A percentile compares a stretch with the other conserved stretches of the same genome.
Evolutionary conservation across 371 early-diverging fungal genomes (phyloP).

Genomic region (Encephalitozoon cuniculi): DNA sequence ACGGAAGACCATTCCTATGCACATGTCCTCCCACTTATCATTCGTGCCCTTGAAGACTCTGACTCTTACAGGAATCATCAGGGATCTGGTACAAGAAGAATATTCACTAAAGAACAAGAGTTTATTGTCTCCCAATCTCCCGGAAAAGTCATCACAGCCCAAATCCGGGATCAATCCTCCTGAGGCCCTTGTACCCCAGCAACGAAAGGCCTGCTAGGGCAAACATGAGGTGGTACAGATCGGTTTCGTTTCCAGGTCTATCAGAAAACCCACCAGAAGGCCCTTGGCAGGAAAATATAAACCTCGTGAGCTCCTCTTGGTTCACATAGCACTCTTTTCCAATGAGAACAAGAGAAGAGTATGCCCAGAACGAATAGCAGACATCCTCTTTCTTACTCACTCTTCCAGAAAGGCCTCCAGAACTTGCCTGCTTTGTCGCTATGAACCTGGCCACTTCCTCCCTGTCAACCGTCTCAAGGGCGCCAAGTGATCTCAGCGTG

Average conservation of each 20-base stretch:
- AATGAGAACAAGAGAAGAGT: slow-evolving; percentile 75
- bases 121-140: background rate
- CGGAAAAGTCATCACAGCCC: slow-evolving; percentile 17
- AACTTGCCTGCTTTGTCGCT: slow-evolving; percentile 74
- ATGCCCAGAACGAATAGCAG: slow-evolving; percentile 97
- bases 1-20: background rate
- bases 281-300: slow-evolving; percentile 72
- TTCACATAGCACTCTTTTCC: slow-evolving; percentile 76
- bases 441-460: slow-evolving; percentile 77
- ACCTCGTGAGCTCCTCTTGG: slow-evolving; percentile 66
- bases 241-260: slow-evolving; percentile 77
- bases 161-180: slow-evolving; percentile 40
- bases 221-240: slow-evolving; percentile 90
- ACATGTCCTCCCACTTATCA: background rate
- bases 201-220: slow-evolving; percentile 68
- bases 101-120: background rate
- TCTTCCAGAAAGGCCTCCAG: slow-evolving; percentile 88
- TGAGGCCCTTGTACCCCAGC: slow-evolving; percentile 23
- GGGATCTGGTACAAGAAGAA: background rate
- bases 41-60: background rate
- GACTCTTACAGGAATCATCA: background rate
- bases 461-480: slow-evolving; percentile 67
- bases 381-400: slow-evolving; percentile 91
- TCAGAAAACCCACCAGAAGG: slow-evolving; percentile 87
- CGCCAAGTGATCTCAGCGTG: slow-evolving; percentile 70